phyloP scores from a whole-genome alignment of 2,329 filamentous ascomycete species.

The Calonectria crousiana region DNA sequence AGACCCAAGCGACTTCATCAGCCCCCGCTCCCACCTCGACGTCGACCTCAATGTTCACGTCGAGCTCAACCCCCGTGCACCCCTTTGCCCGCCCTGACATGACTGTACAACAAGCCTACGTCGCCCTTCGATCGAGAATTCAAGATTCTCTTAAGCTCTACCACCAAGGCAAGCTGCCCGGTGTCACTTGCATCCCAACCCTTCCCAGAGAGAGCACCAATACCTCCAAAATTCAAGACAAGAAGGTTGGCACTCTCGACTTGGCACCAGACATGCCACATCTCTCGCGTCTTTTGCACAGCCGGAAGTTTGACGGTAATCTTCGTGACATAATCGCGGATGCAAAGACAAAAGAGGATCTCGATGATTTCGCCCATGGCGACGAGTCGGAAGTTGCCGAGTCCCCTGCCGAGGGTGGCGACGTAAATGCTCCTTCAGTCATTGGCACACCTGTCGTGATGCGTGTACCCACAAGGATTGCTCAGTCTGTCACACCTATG shows the following conservation, averaged over 20 bases:
- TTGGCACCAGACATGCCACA: conserved; percentile 72
- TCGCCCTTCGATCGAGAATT: conserved; percentile 65
- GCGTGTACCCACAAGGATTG: conserved; percentile 70
- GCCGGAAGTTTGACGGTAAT: conserved; percentile 71
- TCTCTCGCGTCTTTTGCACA: conserved; percentile 74
- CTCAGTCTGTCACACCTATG: conserved; percentile 62
- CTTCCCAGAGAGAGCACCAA: conserved; percentile 26
- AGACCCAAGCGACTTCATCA: conserved; percentile 27
- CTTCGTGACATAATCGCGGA: conserved; percentile 69
- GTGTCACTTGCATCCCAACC: conserved; percentile 59
- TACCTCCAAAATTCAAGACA: conserved; percentile 18
- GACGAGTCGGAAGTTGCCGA: conserved; percentile 64
- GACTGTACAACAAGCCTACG: conserved; percentile 64
- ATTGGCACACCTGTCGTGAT: conserved; percentile 58
- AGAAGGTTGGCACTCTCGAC: conserved; percentile 54
- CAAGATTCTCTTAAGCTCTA: conserved; percentile 66
- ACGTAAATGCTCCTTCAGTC: conserved; percentile 29
- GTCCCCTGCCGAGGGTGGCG: conserved; percentile 25
- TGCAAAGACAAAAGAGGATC: conserved; percentile 65
- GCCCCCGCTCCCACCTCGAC: not conserved
- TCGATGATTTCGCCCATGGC: conserved; percentile 64
- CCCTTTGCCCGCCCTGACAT: conserved; percentile 58
- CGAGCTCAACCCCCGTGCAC: conserved; percentile 46
- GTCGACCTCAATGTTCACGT: conserved; percentile 18
- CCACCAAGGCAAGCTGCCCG: conserved; percentile 63